phyloP scores from a whole-genome alignment of 1,284 basidiomycete species.

The Golubevia sp. region DNA sequence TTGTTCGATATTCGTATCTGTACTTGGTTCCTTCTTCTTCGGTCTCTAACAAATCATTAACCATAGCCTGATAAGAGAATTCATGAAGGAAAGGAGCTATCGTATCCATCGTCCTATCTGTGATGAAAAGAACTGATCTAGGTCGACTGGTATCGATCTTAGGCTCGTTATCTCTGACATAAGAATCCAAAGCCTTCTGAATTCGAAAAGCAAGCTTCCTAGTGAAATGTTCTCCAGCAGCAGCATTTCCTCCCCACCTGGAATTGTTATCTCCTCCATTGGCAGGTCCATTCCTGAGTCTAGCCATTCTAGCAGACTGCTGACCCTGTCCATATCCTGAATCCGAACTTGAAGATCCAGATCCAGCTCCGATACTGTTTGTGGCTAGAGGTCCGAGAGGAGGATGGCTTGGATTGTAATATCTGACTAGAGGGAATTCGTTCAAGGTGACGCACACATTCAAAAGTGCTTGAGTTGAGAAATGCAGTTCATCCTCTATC shows the following conservation, averaged over 20 bases:
- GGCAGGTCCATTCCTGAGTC: too few relatives aligned
- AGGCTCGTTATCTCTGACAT: constrained; percentile 64
- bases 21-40: constrained; percentile 79
- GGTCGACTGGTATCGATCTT: constrained; percentile 71
- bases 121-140: constrained; percentile 84
- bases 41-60: constrained; percentile 87
- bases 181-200: constrained; percentile 33
- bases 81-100: constrained; percentile 90
- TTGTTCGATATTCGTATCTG: constrained; percentile 68
- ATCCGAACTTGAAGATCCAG: constrained; percentile 70
- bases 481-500: constrained; percentile 53
- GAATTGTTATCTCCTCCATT: not conserved
- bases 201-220: constrained; percentile 51
- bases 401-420: constrained; percentile 81
- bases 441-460: constrained; percentile 89
- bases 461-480: constrained; percentile 44
- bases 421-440: constrained; percentile 92
- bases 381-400: constrained; percentile 75
- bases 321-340: constrained; percentile 61
- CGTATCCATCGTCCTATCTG: constrained; percentile 93
- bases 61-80: constrained; percentile 99
- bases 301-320: constrained; percentile 57
- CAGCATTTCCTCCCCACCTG: not conserved
- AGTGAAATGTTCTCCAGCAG: constrained; percentile 30
- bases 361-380: constrained; percentile 73